Evolutionary conservation across 805 yeast species (phyloP).

Genomic region (Lipomyces kockii): DNA sequence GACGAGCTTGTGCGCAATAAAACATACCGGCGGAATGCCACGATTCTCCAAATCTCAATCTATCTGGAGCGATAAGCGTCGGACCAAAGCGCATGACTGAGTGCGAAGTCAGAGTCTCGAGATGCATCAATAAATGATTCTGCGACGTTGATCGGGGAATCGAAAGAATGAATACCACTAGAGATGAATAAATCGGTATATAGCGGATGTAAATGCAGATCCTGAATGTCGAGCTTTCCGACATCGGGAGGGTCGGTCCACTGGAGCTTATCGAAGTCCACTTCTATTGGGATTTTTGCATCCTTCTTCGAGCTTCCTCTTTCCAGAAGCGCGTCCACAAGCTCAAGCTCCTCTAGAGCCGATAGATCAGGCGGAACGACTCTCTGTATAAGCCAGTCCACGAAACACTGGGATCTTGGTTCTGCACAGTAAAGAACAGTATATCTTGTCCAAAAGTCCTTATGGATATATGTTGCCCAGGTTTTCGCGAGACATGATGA

Average conservation of each 20-base stretch:
- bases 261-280: neutral
- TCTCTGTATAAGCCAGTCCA: conserved; percentile 25
- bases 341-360: conserved; percentile 9
- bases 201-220: neutral
- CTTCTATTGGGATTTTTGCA: neutral
- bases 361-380: conserved; percentile 25
- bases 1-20: neutral
- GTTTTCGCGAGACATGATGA: conserved; percentile 24
- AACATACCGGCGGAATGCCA: neutral
- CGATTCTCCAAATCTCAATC: neutral
- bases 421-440: conserved; percentile 26
- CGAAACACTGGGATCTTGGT: conserved; percentile 18
- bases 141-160: neutral
- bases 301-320: neutral
- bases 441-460: conserved; percentile 28
- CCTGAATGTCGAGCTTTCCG: neutral
- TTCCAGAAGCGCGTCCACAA: neutral
- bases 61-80: neutral
- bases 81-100: neutral
- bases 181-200: neutral
- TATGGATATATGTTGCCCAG: conserved; percentile 27
- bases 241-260: neutral
- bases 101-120: neutral
- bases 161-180: neutral
- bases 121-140: neutral